These are phyloP conservation scores for Ricinus communis DNA, from an alignment of 345 rosid species.

Conservation along the genomic window DNA sequence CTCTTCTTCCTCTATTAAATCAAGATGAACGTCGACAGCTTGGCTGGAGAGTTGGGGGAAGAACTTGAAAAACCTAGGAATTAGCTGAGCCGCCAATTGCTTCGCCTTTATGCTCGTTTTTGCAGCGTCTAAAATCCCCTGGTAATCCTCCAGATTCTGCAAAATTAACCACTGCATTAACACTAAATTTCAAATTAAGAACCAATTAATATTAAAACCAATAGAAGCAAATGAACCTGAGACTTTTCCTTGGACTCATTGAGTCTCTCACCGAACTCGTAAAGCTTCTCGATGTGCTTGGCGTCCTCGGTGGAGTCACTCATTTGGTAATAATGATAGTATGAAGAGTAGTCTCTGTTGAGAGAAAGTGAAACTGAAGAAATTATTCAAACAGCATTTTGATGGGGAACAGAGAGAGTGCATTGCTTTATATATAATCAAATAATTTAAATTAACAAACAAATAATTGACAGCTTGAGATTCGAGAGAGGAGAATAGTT, in stretches of 20 bases:
- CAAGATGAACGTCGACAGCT: constrained; percentile 77
- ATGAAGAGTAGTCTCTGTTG: background rate
- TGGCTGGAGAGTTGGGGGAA: constrained; percentile 71
- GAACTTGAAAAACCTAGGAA: constrained; percentile 96
- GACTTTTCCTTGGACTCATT: constrained; percentile 94
- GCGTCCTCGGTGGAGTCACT: constrained; percentile 66
- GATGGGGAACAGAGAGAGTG: background rate
- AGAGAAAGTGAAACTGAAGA: constrained; percentile 3
- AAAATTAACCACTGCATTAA: constrained; percentile 1
- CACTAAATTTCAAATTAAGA: background rate
- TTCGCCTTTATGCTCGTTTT: constrained; percentile 80
- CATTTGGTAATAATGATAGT: constrained; percentile 35
- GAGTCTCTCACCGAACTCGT: constrained; percentile 94
- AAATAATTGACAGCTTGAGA: background rate
- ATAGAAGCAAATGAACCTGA: constrained; percentile 63
- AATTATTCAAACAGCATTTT: constrained; percentile 3
- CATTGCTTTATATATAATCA: background rate
- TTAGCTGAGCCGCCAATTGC: constrained; percentile 96
- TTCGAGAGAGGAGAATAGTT: background rate
- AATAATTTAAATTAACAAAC: no score
- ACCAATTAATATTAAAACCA: constrained; percentile 18
- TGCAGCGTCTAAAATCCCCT: constrained; percentile 77
- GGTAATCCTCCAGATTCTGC: constrained; percentile 80
- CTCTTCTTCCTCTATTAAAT: constrained; percentile 90
- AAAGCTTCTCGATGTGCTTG: constrained; percentile 86